Conservation (phyloP, 768 basidiomycete genomes). For the Steccherinum ochraceum region DNA sequence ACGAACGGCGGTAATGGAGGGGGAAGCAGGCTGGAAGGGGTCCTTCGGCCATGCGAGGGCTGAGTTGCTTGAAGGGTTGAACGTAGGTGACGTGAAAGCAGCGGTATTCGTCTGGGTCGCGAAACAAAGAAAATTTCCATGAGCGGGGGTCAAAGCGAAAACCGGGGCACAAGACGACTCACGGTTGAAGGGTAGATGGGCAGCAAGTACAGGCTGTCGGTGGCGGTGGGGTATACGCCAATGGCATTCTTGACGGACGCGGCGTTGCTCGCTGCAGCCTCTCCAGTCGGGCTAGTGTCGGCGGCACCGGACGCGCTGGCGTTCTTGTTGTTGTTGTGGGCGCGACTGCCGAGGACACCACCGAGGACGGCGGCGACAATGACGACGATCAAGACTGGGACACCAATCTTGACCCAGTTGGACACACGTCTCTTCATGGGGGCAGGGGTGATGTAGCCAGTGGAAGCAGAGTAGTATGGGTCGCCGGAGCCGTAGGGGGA, state of each 20-base stretch:
- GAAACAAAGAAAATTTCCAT: neutral
- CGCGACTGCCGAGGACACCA: slow-evolving; percentile 70
- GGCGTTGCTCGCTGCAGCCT: slow-evolving; percentile 47
- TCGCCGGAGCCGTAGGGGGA: slow-evolving; percentile 56
- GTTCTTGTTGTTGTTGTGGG: slow-evolving; percentile 34
- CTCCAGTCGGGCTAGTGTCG: slow-evolving; percentile 14
- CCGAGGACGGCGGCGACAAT: slow-evolving; percentile 68
- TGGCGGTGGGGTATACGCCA: slow-evolving; percentile 70
- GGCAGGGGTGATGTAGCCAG: slow-evolving; percentile 58
- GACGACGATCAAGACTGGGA: slow-evolving; percentile 59
- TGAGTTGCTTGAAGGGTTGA: slow-evolving; percentile 47
- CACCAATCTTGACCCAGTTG: slow-evolving; percentile 72
- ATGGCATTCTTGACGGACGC: slow-evolving; percentile 53
- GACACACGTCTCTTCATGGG: slow-evolving; percentile 47
- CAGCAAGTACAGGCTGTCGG: slow-evolving; percentile 71
- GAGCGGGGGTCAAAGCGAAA: slow-evolving; percentile 1
- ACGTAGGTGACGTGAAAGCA: slow-evolving; percentile 65
- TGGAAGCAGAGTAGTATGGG: slow-evolving; percentile 63
- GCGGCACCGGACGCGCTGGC: slow-evolving; percentile 18
- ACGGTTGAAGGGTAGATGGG: slow-evolving; percentile 89
- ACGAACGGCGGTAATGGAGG: slow-evolving; percentile 55
- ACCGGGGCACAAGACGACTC: no score
- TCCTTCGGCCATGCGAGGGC: slow-evolving; percentile 75
- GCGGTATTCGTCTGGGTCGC: slow-evolving; percentile 62
- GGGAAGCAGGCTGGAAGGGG: slow-evolving; percentile 60